Percentiles rank a stretch among this genome's conserved stretches.
These are phyloP conservation scores for Cladobotryum protrusum DNA, from an alignment of 2,329 filamentous ascomycete species.

Conservation along the genomic window DNA sequence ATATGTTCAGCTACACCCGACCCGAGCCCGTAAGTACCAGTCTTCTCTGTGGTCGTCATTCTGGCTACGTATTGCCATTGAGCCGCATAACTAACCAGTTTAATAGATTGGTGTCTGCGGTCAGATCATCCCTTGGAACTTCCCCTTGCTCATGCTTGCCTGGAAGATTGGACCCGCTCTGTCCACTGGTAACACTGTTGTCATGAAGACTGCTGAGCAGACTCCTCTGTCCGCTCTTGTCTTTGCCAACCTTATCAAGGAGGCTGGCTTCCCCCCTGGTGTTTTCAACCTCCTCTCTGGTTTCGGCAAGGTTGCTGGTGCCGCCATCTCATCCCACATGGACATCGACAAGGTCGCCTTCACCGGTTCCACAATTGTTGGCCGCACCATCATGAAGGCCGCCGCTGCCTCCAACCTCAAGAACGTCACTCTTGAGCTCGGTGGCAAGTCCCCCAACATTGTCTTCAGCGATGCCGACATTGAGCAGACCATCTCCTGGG, in stretches of 20 bases:
- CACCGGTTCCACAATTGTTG: slow-evolving; percentile 69
- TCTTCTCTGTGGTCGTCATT: background rate
- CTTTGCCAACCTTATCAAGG: slow-evolving; percentile 37
- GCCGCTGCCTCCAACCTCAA: slow-evolving; percentile 72
- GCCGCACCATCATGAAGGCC: slow-evolving; percentile 73
- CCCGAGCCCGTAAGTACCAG: slow-evolving; percentile 59
- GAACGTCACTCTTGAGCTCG: slow-evolving; percentile 75
- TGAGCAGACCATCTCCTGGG: slow-evolving; percentile 70
- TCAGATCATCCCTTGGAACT: slow-evolving; percentile 89
- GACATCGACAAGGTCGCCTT: slow-evolving; percentile 79
- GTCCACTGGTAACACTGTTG: slow-evolving; percentile 64
- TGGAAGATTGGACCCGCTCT: slow-evolving; percentile 79
- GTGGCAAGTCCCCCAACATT: slow-evolving; percentile 76
- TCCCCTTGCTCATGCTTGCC: slow-evolving; percentile 70
- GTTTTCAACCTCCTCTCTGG: slow-evolving; percentile 74
- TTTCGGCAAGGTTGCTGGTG: slow-evolving; percentile 71
- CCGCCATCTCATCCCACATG: slow-evolving; percentile 70
- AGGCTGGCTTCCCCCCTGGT: slow-evolving; percentile 73
- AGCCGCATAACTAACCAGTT: background rate
- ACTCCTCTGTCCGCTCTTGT: slow-evolving; percentile 12
- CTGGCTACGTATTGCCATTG: background rate
- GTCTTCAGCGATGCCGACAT: slow-evolving; percentile 74
- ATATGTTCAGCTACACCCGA: slow-evolving; percentile 76
- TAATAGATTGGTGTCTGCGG: slow-evolving; percentile 64
- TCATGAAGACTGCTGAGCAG: slow-evolving; percentile 59